These are phyloP conservation scores for Citrus mangshanensis DNA, from an alignment of 345 rosid species.

Conservation along the genomic window DNA sequence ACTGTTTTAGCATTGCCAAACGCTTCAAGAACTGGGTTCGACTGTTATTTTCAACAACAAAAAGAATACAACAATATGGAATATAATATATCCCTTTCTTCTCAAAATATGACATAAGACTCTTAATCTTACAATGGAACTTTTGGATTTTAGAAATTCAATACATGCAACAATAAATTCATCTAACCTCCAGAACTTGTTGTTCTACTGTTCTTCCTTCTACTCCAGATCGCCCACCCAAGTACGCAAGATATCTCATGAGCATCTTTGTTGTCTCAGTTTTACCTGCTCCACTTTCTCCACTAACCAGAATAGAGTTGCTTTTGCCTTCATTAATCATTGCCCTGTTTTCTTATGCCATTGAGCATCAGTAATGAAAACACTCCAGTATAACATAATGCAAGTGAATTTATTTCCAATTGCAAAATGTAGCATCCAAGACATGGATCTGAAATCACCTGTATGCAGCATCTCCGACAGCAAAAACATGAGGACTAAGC, in stretches of 20 bases:
- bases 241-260: conserved; percentile 86
- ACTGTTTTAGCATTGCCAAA: conserved; percentile 97
- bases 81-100: background rate
- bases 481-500: conserved; percentile 95
- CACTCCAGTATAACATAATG: background rate
- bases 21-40: conserved; percentile 97
- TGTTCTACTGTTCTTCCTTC: conserved; percentile 97
- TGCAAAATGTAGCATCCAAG: background rate
- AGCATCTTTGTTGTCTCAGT: conserved; percentile 98
- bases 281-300: conserved; percentile 99
- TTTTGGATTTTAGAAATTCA: background rate
- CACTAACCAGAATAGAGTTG: conserved; percentile 93
- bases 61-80: background rate
- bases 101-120: background rate
- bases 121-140: background rate
- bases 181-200: conserved; percentile 84
- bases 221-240: conserved; percentile 90
- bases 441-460: conserved; percentile 33
- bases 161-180: conserved; percentile 3
- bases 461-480: conserved; percentile 90
- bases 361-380: conserved; percentile 26
- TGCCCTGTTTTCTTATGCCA: conserved; percentile 48
- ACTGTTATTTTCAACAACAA: conserved; percentile 41
- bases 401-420: background rate
- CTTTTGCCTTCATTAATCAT: conserved; percentile 89